A percentile compares a stretch with the other conserved stretches of the same genome.
phyloP scores from a whole-genome alignment of 2,329 filamentous ascomycete genomes.

The Aspergillus japonicus region DNA sequence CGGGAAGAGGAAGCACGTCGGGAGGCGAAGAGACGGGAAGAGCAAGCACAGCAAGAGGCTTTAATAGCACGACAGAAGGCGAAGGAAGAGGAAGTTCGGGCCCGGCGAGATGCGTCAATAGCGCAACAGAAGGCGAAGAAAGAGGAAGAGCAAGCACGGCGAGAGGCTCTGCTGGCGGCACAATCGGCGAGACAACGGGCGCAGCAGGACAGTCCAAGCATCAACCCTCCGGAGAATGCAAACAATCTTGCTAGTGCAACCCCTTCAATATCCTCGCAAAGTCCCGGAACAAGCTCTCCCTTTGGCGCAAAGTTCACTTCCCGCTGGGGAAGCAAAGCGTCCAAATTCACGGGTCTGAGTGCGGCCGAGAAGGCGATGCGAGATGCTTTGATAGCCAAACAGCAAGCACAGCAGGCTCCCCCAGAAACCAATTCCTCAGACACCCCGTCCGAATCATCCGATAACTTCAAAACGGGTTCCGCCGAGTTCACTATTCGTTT shows the following conservation, averaged over 20 bases:
- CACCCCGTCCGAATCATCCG: no score
- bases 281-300: conserved; percentile 25
- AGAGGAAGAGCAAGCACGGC: neutral
- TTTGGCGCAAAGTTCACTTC: conserved; percentile 29
- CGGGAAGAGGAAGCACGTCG: neutral
- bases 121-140: neutral
- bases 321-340: conserved; percentile 18
- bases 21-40: neutral
- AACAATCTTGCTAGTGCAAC: conserved; percentile 17
- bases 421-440: neutral
- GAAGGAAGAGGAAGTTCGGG: neutral
- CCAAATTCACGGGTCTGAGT: conserved; percentile 27
- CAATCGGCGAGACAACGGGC: neutral
- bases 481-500: no score
- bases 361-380: conserved; percentile 34
- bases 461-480: no score
- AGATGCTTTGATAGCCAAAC: conserved; percentile 25
- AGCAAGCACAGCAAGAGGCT: neutral
- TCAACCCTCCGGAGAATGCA: neutral
- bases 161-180: neutral
- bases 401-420: conserved; percentile 3
- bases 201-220: neutral
- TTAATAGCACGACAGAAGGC: neutral
- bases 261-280: conserved; percentile 28
- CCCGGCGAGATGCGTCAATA: neutral